Base-by-base conservation (phyloP, 345 rosid genomes). In the Gossypium arboreum region DNA sequence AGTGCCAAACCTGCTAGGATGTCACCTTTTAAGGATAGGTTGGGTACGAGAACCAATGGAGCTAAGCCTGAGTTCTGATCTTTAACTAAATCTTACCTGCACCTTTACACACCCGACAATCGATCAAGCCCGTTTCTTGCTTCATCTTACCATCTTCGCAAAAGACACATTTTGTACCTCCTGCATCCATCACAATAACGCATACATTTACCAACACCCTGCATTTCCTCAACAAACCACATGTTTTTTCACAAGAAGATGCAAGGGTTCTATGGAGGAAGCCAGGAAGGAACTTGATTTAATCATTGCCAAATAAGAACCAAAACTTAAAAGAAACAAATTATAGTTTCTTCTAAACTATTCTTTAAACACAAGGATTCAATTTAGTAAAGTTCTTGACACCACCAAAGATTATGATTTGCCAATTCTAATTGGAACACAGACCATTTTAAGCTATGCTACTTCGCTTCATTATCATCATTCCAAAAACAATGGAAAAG, bases 81-180 rank as follows among this genome's bases (percentile, higher is more conserved):
- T 12, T 25, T 44, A 15, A 24, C 68, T 67, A 65, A 47, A 43
- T 24, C 51, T 48, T 85, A 94, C 98, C 97, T 91, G 97, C 93
- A 75, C 98, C 98, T 79, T 86, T 94, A 89, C 97, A 92, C 43
- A 92, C 97, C 81, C 79, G 90, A 75, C 97, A 94, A 54, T 88
- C 85, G 45, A 91, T 88, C 80, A 81, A 67, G 29, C 98, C 90
- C 0, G 88, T 81, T 79, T 91, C 97, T 65, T 86, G 85, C 84
- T 91, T 94, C 98, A 94, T 94, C 86, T 91, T 92, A 50, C 97
- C 97, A 71, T 85, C 78, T 48, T 75, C 70, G 18, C 97, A 94
- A 61, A 92, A 92, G 0, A 94, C 97, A 77, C 98, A 94, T 84
- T 91, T 94, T 9, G 98, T 94, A 44, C 98, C 98, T 12, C 94